Conservation (phyloP, 2,329 filamentous ascomycete species). For the Ascochyta pisi region DNA sequence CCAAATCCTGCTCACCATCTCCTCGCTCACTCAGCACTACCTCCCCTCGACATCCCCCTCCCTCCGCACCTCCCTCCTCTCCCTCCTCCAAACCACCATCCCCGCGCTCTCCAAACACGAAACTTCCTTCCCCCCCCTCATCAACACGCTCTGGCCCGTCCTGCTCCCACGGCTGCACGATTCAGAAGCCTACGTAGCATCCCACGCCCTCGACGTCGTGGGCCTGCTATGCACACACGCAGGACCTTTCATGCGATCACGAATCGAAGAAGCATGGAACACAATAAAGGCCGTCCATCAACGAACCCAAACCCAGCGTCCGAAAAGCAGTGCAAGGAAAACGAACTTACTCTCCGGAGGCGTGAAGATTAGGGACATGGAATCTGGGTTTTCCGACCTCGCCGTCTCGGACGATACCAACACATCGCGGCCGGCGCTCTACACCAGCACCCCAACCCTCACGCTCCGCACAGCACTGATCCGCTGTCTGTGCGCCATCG, state of each 20-base stretch:
- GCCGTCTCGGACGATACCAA: neutral
- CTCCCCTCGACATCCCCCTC: constrained; percentile 83
- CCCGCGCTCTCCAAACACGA: constrained; percentile 77
- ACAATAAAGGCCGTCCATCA: constrained; percentile 51
- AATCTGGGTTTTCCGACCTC: constrained; percentile 9
- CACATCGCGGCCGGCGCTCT: constrained; percentile 41
- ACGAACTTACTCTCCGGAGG: neutral
- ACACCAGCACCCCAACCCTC: constrained; percentile 62
- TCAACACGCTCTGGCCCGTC: constrained; percentile 91
- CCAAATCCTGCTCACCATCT: constrained; percentile 79
- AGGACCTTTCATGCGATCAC: constrained; percentile 79
- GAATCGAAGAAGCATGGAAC: constrained; percentile 77
- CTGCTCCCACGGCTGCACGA: constrained; percentile 73
- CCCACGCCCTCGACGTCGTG: constrained; percentile 74
- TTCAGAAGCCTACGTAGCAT: constrained; percentile 70
- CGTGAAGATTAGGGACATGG: constrained; percentile 4
- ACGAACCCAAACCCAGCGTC: constrained; percentile 20
- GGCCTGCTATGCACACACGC: constrained; percentile 72
- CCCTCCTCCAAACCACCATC: constrained; percentile 75
- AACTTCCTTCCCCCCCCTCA: constrained; percentile 82
- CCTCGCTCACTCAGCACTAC: constrained; percentile 86
- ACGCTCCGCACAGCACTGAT: constrained; percentile 71
- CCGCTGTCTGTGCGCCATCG: constrained; percentile 65
- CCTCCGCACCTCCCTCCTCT: constrained; percentile 78
- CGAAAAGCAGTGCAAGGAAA: too few relatives aligned